These are phyloP conservation scores for Marsdenia floribunda DNA, from an alignment of 257 asterid genomes.

Conservation along the genomic window DNA sequence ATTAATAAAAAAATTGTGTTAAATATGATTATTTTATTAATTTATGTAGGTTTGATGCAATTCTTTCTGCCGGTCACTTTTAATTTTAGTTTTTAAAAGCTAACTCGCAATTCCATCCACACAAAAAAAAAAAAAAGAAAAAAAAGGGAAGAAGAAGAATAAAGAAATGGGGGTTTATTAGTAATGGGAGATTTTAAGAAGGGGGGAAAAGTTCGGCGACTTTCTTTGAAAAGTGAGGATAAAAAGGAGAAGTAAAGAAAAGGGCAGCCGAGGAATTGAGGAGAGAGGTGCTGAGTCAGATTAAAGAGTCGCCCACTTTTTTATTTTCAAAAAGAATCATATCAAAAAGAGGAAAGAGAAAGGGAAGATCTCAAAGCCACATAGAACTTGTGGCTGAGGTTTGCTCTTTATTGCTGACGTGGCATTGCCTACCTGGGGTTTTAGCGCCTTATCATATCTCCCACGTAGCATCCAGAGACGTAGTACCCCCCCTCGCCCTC, in stretches of 20 bases:
- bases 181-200: background rate
- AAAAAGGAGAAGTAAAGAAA: background rate
- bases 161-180: background rate
- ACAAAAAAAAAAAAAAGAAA: slow-evolving; percentile 3
- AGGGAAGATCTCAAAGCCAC: slow-evolving; percentile 57
- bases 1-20: too few relatives aligned
- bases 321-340: slow-evolving; percentile 19
- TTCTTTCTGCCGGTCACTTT: background rate
- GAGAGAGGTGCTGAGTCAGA: slow-evolving; percentile 45
- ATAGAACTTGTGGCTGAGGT: slow-evolving; percentile 68
- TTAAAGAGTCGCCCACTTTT: slow-evolving; percentile 37
- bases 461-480: slow-evolving; percentile 22
- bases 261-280: slow-evolving; percentile 20
- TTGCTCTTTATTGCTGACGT: slow-evolving; percentile 43
- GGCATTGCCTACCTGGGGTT: slow-evolving; percentile 27
- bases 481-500: background rate
- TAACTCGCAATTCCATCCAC: slow-evolving; percentile 39
- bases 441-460: slow-evolving; percentile 11
- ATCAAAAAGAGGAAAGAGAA: slow-evolving; percentile 33
- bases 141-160: slow-evolving; percentile 6
- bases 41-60: too few relatives aligned
- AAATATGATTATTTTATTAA: too few relatives aligned
- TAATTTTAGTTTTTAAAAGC: background rate
- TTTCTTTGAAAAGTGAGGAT: slow-evolving; percentile 28
- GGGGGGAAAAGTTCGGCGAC: slow-evolving; percentile 29